These are phyloP conservation scores for Amylocystis lapponica DNA, from an alignment of 768 basidiomycete species.

Conservation along the genomic window DNA sequence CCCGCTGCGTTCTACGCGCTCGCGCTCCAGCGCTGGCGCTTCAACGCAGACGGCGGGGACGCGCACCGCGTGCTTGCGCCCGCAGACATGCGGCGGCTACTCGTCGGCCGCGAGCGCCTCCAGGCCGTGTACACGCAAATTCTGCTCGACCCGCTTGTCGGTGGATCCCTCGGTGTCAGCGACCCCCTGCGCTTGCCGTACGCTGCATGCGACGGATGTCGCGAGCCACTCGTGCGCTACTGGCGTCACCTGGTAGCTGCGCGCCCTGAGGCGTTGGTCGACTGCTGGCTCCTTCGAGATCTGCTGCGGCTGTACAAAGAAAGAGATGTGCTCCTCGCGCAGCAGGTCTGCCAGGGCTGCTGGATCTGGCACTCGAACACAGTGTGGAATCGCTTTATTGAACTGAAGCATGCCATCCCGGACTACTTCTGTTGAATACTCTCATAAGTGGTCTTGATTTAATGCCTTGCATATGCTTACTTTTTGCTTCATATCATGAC, in stretches of 20 bases:
- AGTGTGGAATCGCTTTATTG: slow-evolving; percentile 1
- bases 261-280: slow-evolving; percentile 8
- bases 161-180: no score
- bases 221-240: slow-evolving; percentile 2
- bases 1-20: slow-evolving; percentile 37
- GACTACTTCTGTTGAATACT: slow-evolving; percentile 1
- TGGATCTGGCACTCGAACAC: background rate
- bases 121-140: slow-evolving; percentile 19
- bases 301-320: slow-evolving; percentile 8
- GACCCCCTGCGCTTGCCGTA: background rate
- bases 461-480: background rate
- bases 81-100: slow-evolving; percentile 24
- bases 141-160: slow-evolving; percentile 8
- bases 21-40: slow-evolving; percentile 25
- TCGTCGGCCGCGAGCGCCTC: slow-evolving; percentile 27
- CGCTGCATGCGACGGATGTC: slow-evolving; percentile 8
- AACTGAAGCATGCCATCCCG: background rate
- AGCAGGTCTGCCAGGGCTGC: background rate
- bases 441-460: no score
- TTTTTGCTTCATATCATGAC: background rate
- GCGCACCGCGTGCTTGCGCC: slow-evolving; percentile 26
- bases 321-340: background rate
- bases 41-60: slow-evolving; percentile 22
- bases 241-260: slow-evolving; percentile 10
- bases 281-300: slow-evolving; percentile 20